phyloP scores from a whole-genome alignment of 1,284 basidiomycete genomes.

The Polyporus tsugae region DNA sequence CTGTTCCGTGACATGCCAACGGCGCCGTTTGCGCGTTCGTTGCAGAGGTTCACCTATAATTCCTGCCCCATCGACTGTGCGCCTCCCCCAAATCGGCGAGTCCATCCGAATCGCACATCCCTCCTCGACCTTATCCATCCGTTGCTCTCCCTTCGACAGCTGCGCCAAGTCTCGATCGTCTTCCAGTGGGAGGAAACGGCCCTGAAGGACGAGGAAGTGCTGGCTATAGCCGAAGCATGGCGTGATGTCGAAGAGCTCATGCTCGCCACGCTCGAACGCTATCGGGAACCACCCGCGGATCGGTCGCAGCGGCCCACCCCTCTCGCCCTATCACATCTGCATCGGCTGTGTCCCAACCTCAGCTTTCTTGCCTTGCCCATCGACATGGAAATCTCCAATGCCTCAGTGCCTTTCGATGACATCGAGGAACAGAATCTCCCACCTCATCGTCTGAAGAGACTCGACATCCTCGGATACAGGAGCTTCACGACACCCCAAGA shows the following conservation, averaged over 20 bases:
- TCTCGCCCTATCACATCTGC: not conserved
- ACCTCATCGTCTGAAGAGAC: constrained; percentile 5
- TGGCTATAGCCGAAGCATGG: not conserved
- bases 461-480: constrained; percentile 3
- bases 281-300: not conserved
- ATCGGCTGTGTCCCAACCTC: not conserved
- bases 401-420: not conserved
- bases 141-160: not conserved
- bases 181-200: not conserved
- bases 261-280: not conserved
- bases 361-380: constrained; percentile 1
- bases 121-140: not conserved
- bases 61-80: not conserved
- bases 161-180: not conserved
- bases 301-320: not conserved
- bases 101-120: not conserved
- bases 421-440: not conserved
- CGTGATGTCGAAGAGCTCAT: not conserved
- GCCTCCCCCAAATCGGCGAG: not conserved
- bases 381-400: not conserved
- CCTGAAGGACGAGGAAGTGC: not conserved
- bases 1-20: not conserved
- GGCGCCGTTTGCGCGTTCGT: not conserved
- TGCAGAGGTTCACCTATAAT: not conserved
- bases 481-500: not conserved